phyloP scores from a whole-genome alignment of 2,329 filamentous ascomycete genomes.

The Colletotrichum karsti region DNA sequence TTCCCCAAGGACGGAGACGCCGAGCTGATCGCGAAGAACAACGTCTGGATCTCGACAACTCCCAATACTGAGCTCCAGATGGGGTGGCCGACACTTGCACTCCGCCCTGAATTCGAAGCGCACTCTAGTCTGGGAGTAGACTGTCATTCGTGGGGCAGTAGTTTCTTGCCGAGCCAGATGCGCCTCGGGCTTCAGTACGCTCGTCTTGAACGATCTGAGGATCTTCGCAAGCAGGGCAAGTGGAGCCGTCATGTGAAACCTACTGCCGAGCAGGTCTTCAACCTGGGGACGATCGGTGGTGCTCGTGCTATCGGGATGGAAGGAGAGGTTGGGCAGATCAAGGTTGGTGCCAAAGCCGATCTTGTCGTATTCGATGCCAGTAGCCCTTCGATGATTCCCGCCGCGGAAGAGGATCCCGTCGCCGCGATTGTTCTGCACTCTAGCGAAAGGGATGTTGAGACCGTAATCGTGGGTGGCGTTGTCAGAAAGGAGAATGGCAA shows the following conservation, averaged over 20 bases:
- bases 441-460: constrained; percentile 48
- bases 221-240: constrained; percentile 38
- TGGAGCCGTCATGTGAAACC: constrained; percentile 10
- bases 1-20: constrained; percentile 39
- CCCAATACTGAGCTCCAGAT: constrained; percentile 61
- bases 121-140: constrained; percentile 36
- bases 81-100: constrained; percentile 38
- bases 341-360: constrained; percentile 56
- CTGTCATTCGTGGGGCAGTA: constrained; percentile 30
- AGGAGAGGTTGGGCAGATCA: constrained; percentile 51
- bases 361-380: constrained; percentile 54
- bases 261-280: constrained; percentile 47
- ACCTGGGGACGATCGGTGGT: constrained; percentile 56
- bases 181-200: constrained; percentile 36
- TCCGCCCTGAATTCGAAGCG: constrained; percentile 4
- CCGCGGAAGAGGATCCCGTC: constrained; percentile 49
- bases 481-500: constrained; percentile 45
- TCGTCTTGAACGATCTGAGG: neutral
- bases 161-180: constrained; percentile 20
- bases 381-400: constrained; percentile 43
- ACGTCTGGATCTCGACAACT: constrained; percentile 50
- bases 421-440: constrained; percentile 52
- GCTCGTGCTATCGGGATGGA: constrained; percentile 52
- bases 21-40: constrained; percentile 38
- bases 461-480: constrained; percentile 50